These are phyloP conservation scores for Scutellaria minor DNA, from an alignment of 257 asterid genomes.

Conservation along the genomic window DNA sequence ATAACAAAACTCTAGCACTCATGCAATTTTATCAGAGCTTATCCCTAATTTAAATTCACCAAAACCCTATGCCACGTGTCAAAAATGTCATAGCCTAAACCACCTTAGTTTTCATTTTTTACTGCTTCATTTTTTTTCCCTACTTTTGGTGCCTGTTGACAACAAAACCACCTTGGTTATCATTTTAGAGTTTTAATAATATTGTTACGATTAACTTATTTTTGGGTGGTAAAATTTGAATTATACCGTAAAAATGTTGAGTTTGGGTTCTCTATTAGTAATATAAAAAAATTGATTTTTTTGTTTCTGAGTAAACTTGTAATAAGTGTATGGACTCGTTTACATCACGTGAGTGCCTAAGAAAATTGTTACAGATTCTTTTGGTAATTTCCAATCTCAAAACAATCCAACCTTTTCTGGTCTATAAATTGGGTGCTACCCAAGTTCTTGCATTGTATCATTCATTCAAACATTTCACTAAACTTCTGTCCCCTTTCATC, in stretches of 20 bases:
- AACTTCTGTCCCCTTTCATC: background rate
- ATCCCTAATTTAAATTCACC: slow-evolving; percentile 34
- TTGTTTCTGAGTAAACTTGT: slow-evolving; percentile 29
- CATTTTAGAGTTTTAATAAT: too few relatives aligned
- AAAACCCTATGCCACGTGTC: slow-evolving; percentile 21
- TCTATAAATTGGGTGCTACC: slow-evolving; percentile 32
- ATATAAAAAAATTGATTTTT: too few relatives aligned
- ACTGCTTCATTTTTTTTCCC: too few relatives aligned
- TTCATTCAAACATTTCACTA: background rate
- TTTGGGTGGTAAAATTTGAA: too few relatives aligned
- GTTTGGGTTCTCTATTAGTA: too few relatives aligned
- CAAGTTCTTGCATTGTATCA: background rate
- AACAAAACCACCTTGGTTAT: too few relatives aligned
- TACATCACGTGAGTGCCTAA: background rate
- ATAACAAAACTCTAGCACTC: too few relatives aligned
- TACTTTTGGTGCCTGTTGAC: too few relatives aligned
- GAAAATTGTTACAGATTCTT: background rate
- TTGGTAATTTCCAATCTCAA: slow-evolving; percentile 16
- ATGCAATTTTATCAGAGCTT: slow-evolving; percentile 30
- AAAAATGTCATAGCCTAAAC: background rate
- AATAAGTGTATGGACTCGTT: slow-evolving; percentile 30
- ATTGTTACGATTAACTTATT: too few relatives aligned
- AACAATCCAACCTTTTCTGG: background rate
- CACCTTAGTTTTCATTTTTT: too few relatives aligned
- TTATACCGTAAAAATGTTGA: too few relatives aligned